These are phyloP conservation scores for Stachybotrys chartarum DNA, from an alignment of 2,329 filamentous ascomycete species.

Conservation along the genomic window DNA sequence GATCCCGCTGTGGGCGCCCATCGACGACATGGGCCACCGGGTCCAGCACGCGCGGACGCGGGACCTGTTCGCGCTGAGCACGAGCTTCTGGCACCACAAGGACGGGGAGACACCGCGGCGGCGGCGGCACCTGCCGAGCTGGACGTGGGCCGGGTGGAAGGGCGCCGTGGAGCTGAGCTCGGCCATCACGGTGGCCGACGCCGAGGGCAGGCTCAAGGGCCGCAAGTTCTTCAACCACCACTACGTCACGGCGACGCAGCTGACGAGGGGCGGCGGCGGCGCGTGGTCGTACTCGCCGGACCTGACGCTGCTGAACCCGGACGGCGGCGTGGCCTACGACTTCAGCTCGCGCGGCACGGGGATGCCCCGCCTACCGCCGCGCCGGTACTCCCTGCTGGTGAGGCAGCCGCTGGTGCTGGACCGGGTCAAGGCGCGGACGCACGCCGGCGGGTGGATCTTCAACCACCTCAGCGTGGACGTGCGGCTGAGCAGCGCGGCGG, in stretches of 20 bases:
- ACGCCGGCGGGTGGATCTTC: conserved; percentile 24
- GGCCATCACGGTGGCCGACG: conserved; percentile 22
- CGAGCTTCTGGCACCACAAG: conserved; percentile 28
- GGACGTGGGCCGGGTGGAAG: conserved; percentile 29
- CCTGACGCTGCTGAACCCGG: conserved; percentile 17
- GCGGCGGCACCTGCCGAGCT: conserved; percentile 24
- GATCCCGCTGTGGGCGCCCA: conserved; percentile 22
- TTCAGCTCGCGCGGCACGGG: conserved; percentile 13
- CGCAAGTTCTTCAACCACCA: conserved; percentile 26
- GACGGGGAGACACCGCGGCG: conserved; percentile 16
- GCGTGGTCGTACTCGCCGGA: conserved; percentile 27
- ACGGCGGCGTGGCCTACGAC: conserved; percentile 23
- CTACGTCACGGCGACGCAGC: conserved; percentile 25
- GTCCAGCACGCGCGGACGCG: conserved; percentile 17
- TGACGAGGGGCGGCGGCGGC: conserved; percentile 25
- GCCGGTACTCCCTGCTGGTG: conserved; percentile 21
- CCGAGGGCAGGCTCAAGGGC: conserved; percentile 16
- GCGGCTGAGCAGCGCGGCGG: conserved; percentile 18
- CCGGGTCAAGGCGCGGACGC: conserved; percentile 23
- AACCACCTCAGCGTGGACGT: conserved; percentile 27
- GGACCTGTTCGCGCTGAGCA: conserved; percentile 24
- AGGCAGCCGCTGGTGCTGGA: conserved; percentile 25
- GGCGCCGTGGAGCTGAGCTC: conserved; percentile 25
- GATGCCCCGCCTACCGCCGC: conserved; percentile 14
- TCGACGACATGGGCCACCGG: conserved; percentile 5